These are phyloP conservation scores for Fusarium drepaniforme DNA, from an alignment of 2,329 filamentous ascomycete species.

Conservation along the genomic window DNA sequence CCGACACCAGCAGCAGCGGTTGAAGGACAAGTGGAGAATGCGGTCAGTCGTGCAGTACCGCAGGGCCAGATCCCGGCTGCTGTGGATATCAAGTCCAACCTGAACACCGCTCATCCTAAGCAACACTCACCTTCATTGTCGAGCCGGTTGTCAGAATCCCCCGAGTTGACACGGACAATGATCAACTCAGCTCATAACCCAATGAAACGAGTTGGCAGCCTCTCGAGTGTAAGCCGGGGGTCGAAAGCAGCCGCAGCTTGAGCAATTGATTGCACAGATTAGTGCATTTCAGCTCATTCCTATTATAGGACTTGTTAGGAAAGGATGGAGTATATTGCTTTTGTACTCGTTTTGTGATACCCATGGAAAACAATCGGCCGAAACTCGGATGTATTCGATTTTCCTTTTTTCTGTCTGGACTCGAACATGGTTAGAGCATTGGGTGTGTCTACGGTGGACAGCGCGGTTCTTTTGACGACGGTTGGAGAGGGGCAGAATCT, in stretches of 20 bases:
- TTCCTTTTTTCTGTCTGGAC: slow-evolving; percentile 37
- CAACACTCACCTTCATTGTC: slow-evolving; percentile 45
- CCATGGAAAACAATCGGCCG: slow-evolving; percentile 47
- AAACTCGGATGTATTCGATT: slow-evolving; percentile 35
- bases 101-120: slow-evolving; percentile 40
- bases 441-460: slow-evolving; percentile 20
- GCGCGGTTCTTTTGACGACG: slow-evolving; percentile 25
- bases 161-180: slow-evolving; percentile 57
- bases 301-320: slow-evolving; percentile 26
- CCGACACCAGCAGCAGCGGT: slow-evolving; percentile 45
- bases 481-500: slow-evolving; percentile 32
- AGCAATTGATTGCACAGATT: slow-evolving; percentile 21
- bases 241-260: slow-evolving; percentile 52
- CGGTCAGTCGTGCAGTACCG: slow-evolving; percentile 37
- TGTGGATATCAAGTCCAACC: slow-evolving; percentile 39
- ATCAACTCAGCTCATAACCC: slow-evolving; percentile 48
- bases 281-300: slow-evolving; percentile 24
- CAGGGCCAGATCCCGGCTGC: slow-evolving; percentile 28
- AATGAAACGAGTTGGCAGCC: slow-evolving; percentile 49
- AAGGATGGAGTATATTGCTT: slow-evolving; percentile 42
- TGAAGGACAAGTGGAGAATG: slow-evolving; percentile 21
- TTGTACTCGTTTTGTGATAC: slow-evolving; percentile 54
- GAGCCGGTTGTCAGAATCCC: slow-evolving; percentile 53
- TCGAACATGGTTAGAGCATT: slow-evolving; percentile 33
- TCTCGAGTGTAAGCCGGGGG: slow-evolving; percentile 48